Conservation (phyloP, 345 rosid species). For the Dipteronia sinensis region DNA sequence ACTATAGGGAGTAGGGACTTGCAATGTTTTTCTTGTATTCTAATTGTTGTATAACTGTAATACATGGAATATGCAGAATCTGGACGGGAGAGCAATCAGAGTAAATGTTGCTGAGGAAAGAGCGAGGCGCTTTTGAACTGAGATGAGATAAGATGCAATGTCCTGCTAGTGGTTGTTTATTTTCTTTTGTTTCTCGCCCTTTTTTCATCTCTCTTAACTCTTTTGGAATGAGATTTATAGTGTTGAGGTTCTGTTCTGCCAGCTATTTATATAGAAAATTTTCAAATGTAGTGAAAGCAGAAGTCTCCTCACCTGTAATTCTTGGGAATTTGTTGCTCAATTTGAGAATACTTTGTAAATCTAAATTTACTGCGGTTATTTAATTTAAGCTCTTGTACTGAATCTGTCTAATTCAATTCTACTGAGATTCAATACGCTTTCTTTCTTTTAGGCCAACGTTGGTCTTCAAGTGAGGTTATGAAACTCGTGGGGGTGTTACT, state of each 20-base stretch:
- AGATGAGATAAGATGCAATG: conserved; percentile 15
- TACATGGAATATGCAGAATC: conserved; percentile 43
- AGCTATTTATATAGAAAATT: conserved; percentile 24
- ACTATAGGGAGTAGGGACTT: not conserved
- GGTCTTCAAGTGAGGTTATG: too few species aligned
- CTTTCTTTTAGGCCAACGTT: too few species aligned
- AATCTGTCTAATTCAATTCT: not conserved
- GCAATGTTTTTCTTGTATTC: not conserved
- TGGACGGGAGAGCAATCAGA: conserved; percentile 91
- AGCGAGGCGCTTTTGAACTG: conserved; percentile 64
- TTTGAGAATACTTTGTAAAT: not conserved
- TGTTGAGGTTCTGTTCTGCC: conserved; percentile 15
- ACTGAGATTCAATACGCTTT: too few species aligned
- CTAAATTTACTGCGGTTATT: not conserved
- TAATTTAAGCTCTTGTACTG: not conserved
- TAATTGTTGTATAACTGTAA: not conserved
- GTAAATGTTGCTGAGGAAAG: conserved; percentile 86
- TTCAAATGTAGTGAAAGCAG: conserved; percentile 1
- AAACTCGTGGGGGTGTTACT: not conserved
- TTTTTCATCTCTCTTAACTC: not conserved
- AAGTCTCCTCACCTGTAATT: conserved; percentile 1
- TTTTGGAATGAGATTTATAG: conserved; percentile 19
- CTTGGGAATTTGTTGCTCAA: not conserved
- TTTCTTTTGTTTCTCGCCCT: not conserved
- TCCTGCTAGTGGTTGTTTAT: conserved; percentile 15